Evolutionary conservation across 2,329 filamentous ascomycete genomes (phyloP), one percentile per base, ranked within the genome.

Genomic region (Pestalotiopsis sp.): DNA sequence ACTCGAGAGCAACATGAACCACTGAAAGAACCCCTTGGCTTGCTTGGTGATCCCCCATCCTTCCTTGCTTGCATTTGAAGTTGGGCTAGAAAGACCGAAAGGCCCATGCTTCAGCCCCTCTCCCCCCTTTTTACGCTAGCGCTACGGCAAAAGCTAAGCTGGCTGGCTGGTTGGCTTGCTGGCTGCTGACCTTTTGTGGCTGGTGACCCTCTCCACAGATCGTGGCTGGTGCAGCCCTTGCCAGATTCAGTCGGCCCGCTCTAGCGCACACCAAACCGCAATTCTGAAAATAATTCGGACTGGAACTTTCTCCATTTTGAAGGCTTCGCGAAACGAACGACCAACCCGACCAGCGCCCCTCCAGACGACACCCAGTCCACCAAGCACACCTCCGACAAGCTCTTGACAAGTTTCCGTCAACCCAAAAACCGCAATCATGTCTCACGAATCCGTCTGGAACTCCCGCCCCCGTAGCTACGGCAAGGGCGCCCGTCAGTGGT

Each of bases 361-460:
- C 69, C 65, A 70, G 69, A 68, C 63, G 63, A 73, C 71, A 67
- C 71, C 40, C 24, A 35, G 24, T 20, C 62, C 20, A 48, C 20
- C 22, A 48, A 48, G n/a, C 48, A 58, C 64, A 65, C 38, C 38
- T 38, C 57, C 73, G 73, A 69, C 71, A 74, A 74, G 71, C 71
- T 76, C 75, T 73, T 74, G 76, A 71, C 74, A 71, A 69, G 73
- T 71, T 68, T 63, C 70, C 73, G 73, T 72, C 71, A 72, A 72
- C 71, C 80, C 74, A 71, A 35, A 35, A 35, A 78, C 77, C 80
- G 81, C 79, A 81, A 88, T 79, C 77, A 89, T 88, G 87, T 88
- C 85, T 86, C 87, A 88, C 94, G 95, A 98, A 89, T 94, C 92
- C 82, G 94, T 98, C 87, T 99, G 95, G 94, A 97, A 97, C 91